Base-by-base conservation (phyloP, 2,329 filamentous ascomycete genomes). In the Diatrype stigma region DNA sequence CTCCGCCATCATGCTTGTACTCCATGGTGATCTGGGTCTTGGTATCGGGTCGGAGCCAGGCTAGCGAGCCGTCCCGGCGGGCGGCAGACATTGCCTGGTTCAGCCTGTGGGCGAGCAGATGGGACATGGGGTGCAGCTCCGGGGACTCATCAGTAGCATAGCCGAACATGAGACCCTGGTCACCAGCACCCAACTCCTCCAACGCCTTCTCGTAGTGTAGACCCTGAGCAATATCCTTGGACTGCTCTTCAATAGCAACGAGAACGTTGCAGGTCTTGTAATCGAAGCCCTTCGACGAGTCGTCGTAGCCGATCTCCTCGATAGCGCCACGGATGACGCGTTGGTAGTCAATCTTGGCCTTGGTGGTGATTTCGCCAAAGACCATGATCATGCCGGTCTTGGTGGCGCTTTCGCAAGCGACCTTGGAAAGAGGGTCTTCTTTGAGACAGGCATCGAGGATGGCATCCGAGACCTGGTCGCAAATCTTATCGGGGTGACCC, bases 301-400 rank as follows among this genome's bases (percentile, higher is more conserved):
- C 84, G 78, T 99, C 94, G 78, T 97, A 99, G 67, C 94, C 94
- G 70, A 99, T 99, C 71, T 96, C 93, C 85, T 96, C 93, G 84
- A 99, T 91, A 71, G 92, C 85, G 60, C 86, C 76, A 74, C 94
- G 93, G 74, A 99, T 90, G 67, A 96, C 82, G 81, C 92, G 96
- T 77, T 99, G 94, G 87, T 96, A 99, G 82, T 99, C 94, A 65
- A 97, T 80, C 63, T 79, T 82, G 75, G 93, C 86, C 81, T 96
- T 94, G 79, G 94, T 97, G 75, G 91, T 95, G 75, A 99, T 99
- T 75, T 99, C 94, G 76, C 91, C 91, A 60, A 96, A 96, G 72
- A 96, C 87, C 94, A 99, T 97, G 75, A 99, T 82, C 94, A 99
- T 89, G 75, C 94, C 94, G 64, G 94, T 99, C 89, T 99, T 99